These are phyloP conservation scores for Allium fistulosum DNA, from an alignment of 106 monocot genomes.

Conservation along the genomic window DNA sequence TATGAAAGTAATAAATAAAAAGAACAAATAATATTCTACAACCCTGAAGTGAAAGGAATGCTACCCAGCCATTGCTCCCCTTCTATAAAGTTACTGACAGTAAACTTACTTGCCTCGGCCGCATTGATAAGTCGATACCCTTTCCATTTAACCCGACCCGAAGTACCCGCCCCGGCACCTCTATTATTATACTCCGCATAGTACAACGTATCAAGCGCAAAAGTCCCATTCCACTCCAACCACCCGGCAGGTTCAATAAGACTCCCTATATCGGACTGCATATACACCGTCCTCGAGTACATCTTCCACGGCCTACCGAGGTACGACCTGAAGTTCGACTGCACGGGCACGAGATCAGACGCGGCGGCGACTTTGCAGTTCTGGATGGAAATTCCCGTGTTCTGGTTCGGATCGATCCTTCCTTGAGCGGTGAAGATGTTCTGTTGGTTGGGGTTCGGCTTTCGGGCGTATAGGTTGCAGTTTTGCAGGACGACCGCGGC, in stretches of 20 bases:
- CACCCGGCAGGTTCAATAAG: constrained; percentile 5
- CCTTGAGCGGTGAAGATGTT: constrained; percentile 14
- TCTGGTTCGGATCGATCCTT: not conserved
- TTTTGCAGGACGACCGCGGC: constrained; percentile 3
- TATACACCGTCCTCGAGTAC: constrained; percentile 10
- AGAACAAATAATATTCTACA: too few species aligned
- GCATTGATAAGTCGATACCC: constrained; percentile 3
- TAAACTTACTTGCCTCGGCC: constrained; percentile 5
- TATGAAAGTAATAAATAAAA: too few species aligned
- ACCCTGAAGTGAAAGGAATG: not conserved
- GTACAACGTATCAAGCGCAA: constrained; percentile 5
- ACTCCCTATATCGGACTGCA: not conserved
- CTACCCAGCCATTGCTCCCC: constrained; percentile 11
- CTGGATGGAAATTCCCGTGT: constrained; percentile 4
- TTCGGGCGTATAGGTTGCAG: constrained; percentile 2
- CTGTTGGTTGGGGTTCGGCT: not conserved
- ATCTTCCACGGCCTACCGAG: constrained; percentile 15
- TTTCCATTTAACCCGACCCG: constrained; percentile 6
- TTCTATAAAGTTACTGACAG: not conserved
- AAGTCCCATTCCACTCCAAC: constrained; percentile 1
- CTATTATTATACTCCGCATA: constrained; percentile 6
- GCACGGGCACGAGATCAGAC: not conserved
- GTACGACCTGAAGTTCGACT: not conserved
- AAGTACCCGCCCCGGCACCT: not conserved
- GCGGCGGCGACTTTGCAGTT: not conserved